Conservation (phyloP, 108 stramenopile genomes). For the Fragilariopsis cylindrus region DNA sequence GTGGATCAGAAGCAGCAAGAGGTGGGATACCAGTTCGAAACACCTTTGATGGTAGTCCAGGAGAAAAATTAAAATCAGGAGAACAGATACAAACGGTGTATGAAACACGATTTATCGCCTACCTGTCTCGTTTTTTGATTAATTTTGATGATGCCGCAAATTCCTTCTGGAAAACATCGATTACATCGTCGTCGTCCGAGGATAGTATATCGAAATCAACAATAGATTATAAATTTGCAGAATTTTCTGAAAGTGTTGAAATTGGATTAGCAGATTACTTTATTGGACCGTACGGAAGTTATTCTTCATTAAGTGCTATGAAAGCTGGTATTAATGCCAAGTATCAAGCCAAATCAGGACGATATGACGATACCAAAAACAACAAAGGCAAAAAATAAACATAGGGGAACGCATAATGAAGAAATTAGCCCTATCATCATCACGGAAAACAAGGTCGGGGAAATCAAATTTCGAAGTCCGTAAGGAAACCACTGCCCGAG, state of each 20-base stretch:
- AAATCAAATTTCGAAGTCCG: neutral
- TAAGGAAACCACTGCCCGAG: constrained; percentile 23
- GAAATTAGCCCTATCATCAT: constrained; percentile 3
- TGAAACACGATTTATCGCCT: constrained; percentile 78
- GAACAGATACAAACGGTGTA: constrained; percentile 74
- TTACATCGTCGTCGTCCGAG: neutral
- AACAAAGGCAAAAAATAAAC: constrained; percentile 13
- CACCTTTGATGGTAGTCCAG: neutral
- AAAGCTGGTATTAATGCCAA: constrained; percentile 66
- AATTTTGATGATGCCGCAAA: constrained; percentile 78
- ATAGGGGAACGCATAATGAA: neutral
- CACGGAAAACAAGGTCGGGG: neutral
- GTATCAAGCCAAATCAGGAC: constrained; percentile 52
- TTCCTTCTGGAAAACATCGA: constrained; percentile 67
- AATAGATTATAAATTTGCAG: constrained; percentile 55
- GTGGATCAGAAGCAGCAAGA: constrained; percentile 54
- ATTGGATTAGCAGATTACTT: constrained; percentile 88
- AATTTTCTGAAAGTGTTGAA: constrained; percentile 85
- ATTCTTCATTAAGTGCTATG: constrained; percentile 68
- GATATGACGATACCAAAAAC: constrained; percentile 14
- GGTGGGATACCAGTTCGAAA: constrained; percentile 41
- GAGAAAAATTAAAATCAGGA: constrained; percentile 32
- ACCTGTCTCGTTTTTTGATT: constrained; percentile 80
- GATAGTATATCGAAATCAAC: constrained; percentile 13
- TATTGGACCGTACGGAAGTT: constrained; percentile 81